Conservation (phyloP, 805 yeast genomes). For the Zygosaccharomyces kombuchaensis region DNA sequence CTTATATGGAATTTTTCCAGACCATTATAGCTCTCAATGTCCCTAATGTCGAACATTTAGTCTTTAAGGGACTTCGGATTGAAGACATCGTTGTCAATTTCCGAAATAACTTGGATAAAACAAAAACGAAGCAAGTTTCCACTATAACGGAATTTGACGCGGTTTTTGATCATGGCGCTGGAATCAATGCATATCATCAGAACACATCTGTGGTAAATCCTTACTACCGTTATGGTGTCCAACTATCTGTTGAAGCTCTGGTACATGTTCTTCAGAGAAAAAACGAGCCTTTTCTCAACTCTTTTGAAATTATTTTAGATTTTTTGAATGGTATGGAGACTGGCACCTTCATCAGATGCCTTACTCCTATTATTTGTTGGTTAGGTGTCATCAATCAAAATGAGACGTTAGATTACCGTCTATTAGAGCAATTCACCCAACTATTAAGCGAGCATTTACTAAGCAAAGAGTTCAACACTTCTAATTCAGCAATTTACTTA, state of each 20-base stretch:
- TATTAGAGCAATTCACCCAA: conserved; percentile 20
- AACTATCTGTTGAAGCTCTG: conserved; percentile 6
- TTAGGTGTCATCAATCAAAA: neutral
- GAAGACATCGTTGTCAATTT: conserved; percentile 4
- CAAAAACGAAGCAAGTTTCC: neutral
- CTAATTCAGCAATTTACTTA: conserved; percentile 16
- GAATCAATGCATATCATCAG: neutral
- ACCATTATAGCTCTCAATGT: conserved; percentile 2
- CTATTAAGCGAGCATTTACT: conserved; percentile 25
- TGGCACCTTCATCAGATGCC: conserved; percentile 5
- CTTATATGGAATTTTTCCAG: conserved; percentile 5
- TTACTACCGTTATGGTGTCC: neutral
- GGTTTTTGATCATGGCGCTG: conserved; percentile 1
- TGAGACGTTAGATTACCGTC: neutral
- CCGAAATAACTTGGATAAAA: neutral
- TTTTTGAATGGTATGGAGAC: conserved; percentile 7
- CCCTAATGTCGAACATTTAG: conserved; percentile 5
- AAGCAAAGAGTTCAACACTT: conserved; percentile 20
- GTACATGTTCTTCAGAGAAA: conserved; percentile 7
- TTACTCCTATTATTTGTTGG: conserved; percentile 9
- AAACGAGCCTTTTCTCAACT: conserved; percentile 1
- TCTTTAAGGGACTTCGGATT: conserved; percentile 8
- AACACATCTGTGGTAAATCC: neutral
- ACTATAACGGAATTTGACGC: neutral
- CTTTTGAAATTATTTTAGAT: conserved; percentile 3